Evolutionary conservation across 1,139 yeast genomes (phyloP), one percentile per base, ranked within the genome.

Genomic region (Pichia sp.): DNA sequence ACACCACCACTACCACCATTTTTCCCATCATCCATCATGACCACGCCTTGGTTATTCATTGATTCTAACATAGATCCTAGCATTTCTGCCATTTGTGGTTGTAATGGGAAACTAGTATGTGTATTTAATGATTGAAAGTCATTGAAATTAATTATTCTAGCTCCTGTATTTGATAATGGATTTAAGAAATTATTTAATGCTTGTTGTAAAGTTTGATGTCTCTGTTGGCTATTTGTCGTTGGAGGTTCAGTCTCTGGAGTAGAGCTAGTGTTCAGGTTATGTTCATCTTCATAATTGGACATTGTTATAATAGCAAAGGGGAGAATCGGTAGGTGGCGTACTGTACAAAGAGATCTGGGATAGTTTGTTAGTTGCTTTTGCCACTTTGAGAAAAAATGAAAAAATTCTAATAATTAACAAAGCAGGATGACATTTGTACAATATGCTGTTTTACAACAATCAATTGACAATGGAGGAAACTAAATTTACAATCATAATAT

Each of bases 1-100:
- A 87, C 85, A 0, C 96, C 95, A 27, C 52, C 48, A 9, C 96
- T 95, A 27, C 52, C 48, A 9, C 42, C 7, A 18, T 50, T 44
- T 16, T 35, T 40, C 2, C 18, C 27, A 12, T 43, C 46, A 34
- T 43, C 47, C 6, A 48, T 49, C 4, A 47, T 20, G 5, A 45
- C 36, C 13, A 47, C 38, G 2, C 48, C 52, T 22, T 9, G 6
- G 27, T 51, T 45, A 15, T 57, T 48, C 16, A 45, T 35, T 3
- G 47, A 39, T 13, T 6, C 9, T 27, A 53, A 26, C 24, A 56
- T 45, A 7, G 52, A 40, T 12, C 48, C 36, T 20, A 54, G 25
- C 55, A 58, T 48, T 25, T 51, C 51, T 2, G 51, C 25, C 47
- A 46, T 43, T 13, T 46, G 49, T 11, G 50, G 48, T 25, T 41